phyloP scores from a whole-genome alignment of 2,329 filamentous ascomycete genomes.

The Plectosphaerella cucumerina region DNA sequence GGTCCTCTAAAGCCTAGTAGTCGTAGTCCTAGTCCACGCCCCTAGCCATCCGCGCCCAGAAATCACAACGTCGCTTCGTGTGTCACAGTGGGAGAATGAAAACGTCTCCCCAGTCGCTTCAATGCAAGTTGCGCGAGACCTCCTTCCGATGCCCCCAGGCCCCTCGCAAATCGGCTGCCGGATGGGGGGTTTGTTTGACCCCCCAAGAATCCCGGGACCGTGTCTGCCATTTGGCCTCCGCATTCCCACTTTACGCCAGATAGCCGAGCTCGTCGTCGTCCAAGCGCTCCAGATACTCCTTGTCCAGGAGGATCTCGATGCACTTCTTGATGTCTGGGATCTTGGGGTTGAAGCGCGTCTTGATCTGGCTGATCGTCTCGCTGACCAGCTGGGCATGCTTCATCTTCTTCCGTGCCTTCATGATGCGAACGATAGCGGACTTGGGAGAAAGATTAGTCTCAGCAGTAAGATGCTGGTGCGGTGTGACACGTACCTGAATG shows the following conservation, averaged over 20 bases:
- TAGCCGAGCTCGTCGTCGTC: slow-evolving; percentile 95
- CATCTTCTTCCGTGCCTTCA: slow-evolving; percentile 99
- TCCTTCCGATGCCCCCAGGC: too few relatives aligned
- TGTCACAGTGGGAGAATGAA: background rate
- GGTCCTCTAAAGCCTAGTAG: background rate
- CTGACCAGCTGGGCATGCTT: slow-evolving; percentile 93
- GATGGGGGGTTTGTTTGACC: background rate
- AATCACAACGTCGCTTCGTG: background rate
- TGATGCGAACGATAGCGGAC: slow-evolving; percentile 98
- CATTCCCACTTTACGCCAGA: slow-evolving; percentile 60
- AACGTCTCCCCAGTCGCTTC: background rate
- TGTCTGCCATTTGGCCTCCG: too few relatives aligned
- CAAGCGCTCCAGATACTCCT: slow-evolving; percentile 94
- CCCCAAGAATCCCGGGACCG: too few relatives aligned
- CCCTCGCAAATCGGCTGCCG: too few relatives aligned
- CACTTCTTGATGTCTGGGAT: slow-evolving; percentile 98
- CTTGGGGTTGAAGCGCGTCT: slow-evolving; percentile 87
- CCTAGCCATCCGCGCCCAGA: background rate
- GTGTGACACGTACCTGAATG: slow-evolving; percentile 72
- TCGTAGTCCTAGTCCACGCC: background rate
- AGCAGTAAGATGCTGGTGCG: background rate
- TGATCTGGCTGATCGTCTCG: slow-evolving; percentile 95
- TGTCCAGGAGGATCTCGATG: slow-evolving; percentile 96
- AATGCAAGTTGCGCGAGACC: background rate
- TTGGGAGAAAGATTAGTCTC: slow-evolving; percentile 35